Base-by-base conservation (phyloP, 1,139 yeast species). In the Kurtzmaniella quercitrusa region DNA sequence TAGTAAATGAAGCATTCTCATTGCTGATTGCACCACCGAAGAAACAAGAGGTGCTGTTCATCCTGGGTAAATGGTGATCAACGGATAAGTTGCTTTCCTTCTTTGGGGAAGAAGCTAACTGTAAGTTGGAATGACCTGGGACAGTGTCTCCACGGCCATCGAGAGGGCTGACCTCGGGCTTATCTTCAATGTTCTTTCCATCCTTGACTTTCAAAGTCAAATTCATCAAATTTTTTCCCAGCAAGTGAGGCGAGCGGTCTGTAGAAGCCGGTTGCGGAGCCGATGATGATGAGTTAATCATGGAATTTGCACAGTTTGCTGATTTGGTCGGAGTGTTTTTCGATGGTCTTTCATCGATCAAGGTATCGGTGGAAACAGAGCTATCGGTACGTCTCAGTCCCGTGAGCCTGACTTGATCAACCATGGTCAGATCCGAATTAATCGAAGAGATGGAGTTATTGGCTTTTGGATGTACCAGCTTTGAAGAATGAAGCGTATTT, bases 301-400 rank as follows among this genome's bases (percentile, higher is more conserved):
- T 6, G 12, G 34, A 9, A 30, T 30, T 30, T 4, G 15, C 16
- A 14, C 18, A 14, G 15, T 30, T 30, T 4, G 34, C 30, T 5
- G 30, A 9, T 9, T 26, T 26, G 9, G n/a, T 14, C n/a, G 30
- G 30, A 5, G 16, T 30, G 15, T 16, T 30, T 14, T 30, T 30
- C 18, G 34, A 4, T 9, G 8, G 16, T 34, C 41, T 45, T 3
- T 57, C 63, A 37, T 60, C 66, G 5, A 60, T 54, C 19, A 61
- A 49, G n/a, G 66, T 62, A 6, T 53, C 57, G 1, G 61, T 51
- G 2, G 67, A 62, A 5, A 46, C 34, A 12, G 46, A 43, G 2
- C 59, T 50, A 39, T 40, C 50, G 38, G 41, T 49, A 44, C 47
- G 48, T 28, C 14, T 41, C 18, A 16, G 34, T 5, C 34, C 34